A percentile compares a stretch with the other conserved stretches of the same genome.
Conservation (phyloP, 2,329 filamentous ascomycete species). For the Beauveria varroae region DNA sequence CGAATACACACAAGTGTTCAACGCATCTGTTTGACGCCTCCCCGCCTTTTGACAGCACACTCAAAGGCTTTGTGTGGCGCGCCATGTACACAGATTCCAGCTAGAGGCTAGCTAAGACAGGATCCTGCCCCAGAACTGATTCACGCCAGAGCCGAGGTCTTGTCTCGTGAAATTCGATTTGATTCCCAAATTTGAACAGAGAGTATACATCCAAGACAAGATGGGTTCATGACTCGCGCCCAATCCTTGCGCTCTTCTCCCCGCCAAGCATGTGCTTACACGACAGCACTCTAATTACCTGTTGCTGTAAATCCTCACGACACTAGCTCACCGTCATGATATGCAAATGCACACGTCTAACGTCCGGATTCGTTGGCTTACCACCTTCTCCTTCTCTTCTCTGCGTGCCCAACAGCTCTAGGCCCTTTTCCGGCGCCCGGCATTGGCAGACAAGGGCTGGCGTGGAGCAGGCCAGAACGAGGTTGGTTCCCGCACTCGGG, state of each 20-base stretch:
- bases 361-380: conserved; percentile 8
- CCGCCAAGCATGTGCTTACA: not conserved
- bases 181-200: not conserved
- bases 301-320: not conserved
- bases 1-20: not conserved
- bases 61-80: not conserved
- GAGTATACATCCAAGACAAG: not conserved
- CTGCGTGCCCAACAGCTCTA: not conserved
- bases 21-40: not conserved
- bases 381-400: not conserved
- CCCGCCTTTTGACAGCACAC: not conserved
- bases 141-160: not conserved
- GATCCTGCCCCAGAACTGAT: not conserved
- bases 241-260: not conserved
- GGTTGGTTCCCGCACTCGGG: conserved; percentile 3
- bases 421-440: not conserved
- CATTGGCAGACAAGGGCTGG: not conserved
- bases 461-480: conserved; percentile 2
- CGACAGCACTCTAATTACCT: not conserved
- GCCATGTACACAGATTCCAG: not conserved
- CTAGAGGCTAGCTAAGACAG: conserved; percentile 3
- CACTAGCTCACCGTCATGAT: not conserved
- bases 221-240: not conserved
- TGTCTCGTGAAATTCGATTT: not conserved
- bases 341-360: conserved; percentile 5